phyloP scores from a whole-genome alignment of 768 basidiomycete species.

The Pisolithus albus region DNA sequence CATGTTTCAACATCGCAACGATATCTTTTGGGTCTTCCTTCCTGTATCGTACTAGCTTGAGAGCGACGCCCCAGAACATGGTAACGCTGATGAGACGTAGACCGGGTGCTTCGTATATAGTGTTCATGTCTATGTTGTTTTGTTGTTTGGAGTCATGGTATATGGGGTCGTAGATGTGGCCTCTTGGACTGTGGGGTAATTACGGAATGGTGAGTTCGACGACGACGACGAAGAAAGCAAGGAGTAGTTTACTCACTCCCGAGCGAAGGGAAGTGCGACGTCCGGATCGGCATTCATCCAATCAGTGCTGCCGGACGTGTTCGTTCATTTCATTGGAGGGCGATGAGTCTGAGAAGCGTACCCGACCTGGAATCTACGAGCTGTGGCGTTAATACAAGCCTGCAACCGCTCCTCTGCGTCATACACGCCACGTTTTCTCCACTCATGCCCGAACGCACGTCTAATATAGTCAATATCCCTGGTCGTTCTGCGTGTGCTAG shows the following conservation, averaged over 20 bases:
- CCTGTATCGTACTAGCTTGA: conserved; percentile 64
- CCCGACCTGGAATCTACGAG: conserved; percentile 42
- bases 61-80: conserved; percentile 65
- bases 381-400: conserved; percentile 51
- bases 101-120: conserved; percentile 51
- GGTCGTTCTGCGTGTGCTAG: conserved; percentile 44
- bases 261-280: conserved; percentile 59
- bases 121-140: conserved; percentile 47
- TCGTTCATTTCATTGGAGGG: too few species aligned
- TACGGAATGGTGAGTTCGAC: neutral
- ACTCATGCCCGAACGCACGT: conserved; percentile 54
- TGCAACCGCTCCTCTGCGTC: conserved; percentile 53
- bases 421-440: conserved; percentile 37
- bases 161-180: conserved; percentile 50
- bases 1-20: conserved; percentile 59
- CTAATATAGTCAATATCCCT: conserved; percentile 65
- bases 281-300: conserved; percentile 80
- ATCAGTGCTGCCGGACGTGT: conserved; percentile 31
- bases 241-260: conserved; percentile 41
- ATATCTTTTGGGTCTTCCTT: conserved; percentile 61
- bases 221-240: conserved; percentile 3
- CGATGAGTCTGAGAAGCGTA: conserved; percentile 9
- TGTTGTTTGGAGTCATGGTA: conserved; percentile 44
- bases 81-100: conserved; percentile 54
- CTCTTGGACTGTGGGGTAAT: conserved; percentile 11